Evolutionary conservation across 495 filamentous ascomycete species (phyloP), one percentile per base, ranked within the genome.

Genomic region (Neurospora cerealis): DNA sequence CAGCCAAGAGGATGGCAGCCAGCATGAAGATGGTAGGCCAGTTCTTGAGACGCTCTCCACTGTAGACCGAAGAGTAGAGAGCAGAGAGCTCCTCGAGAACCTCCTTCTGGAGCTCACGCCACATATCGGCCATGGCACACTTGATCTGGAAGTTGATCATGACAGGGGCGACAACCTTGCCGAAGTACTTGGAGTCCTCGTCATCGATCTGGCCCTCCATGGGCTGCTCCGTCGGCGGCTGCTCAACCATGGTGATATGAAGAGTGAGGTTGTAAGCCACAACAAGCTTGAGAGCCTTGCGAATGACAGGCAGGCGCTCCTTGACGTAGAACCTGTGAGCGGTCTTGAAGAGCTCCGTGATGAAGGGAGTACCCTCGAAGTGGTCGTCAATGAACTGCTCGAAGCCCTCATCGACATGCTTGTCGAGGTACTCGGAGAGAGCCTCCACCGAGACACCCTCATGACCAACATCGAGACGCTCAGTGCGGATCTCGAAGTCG

Each of bases 121-220:
- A 97, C 92, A 97, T 94, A 78, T 93, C 92, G 39, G 93, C 94
- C 86, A 97, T 90, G 69, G 94, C 94, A 79, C 90, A 93, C 87
- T 97, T 97, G 83, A 97, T 92, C 84, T 97, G 93, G 88, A 97
- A 97, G 85, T 97, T 97, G 89, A 97, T 95, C 94, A 97, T 96
- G 75, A 97, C 93, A 3, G 94, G 94, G 19, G 94, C 94, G 76
- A 96, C 88, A 36, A 89, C 94, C 87, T 95, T 94, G 79, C 94
- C 94, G 73, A 85, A 87, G 87, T 91, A 97, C 75, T 91, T 94
- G 72, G 93, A 95, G 37, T 88, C 85, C 72, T 90, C 86, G 75
- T 93, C 90, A 41, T 93, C 86, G 73, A 97, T 94, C 85, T 91
- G 91, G 77, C 94, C 94, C 70, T 90, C 83, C 83, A 94, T 88